Evolutionary conservation across 768 basidiomycete genomes (phyloP).

Genomic region (Phanerochaete sordida): DNA sequence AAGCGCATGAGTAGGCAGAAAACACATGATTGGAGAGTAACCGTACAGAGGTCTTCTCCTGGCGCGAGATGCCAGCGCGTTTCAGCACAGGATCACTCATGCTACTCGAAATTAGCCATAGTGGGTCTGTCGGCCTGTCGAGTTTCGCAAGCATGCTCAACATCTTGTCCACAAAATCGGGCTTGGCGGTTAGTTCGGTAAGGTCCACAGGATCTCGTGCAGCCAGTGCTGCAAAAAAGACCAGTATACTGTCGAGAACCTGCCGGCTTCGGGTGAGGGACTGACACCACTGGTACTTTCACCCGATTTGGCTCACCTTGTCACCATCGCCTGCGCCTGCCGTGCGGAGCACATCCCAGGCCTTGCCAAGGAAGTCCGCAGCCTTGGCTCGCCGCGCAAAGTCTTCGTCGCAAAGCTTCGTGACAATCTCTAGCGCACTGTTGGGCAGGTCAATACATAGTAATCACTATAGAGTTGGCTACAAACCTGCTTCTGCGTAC

Average conservation of each 20-base stretch:
- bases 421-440: conserved; percentile 75
- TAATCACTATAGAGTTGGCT: background rate
- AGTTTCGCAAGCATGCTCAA: conserved; percentile 21
- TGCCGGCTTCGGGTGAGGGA: no score
- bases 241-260: conserved; percentile 63
- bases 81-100: conserved; percentile 43
- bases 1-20: no score
- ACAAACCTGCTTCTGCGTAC: conserved; percentile 76
- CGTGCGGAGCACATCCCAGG: conserved; percentile 62
- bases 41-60: conserved; percentile 55
- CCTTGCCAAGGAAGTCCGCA: conserved; percentile 64
- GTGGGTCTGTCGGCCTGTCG: conserved; percentile 40
- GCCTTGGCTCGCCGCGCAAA: conserved; percentile 80
- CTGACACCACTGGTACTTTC: no score
- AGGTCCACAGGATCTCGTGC: conserved; percentile 57
- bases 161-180: conserved; percentile 26
- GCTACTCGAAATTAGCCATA: conserved; percentile 38
- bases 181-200: conserved; percentile 44
- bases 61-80: conserved; percentile 49
- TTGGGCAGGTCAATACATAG: background rate
- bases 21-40: background rate
- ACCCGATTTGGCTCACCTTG: no score
- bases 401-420: conserved; percentile 67
- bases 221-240: conserved; percentile 59
- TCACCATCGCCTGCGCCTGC: conserved; percentile 60